Evolutionary conservation across 2,329 filamentous ascomycete species (phyloP).

Genomic region (Cordyceps javanica): DNA sequence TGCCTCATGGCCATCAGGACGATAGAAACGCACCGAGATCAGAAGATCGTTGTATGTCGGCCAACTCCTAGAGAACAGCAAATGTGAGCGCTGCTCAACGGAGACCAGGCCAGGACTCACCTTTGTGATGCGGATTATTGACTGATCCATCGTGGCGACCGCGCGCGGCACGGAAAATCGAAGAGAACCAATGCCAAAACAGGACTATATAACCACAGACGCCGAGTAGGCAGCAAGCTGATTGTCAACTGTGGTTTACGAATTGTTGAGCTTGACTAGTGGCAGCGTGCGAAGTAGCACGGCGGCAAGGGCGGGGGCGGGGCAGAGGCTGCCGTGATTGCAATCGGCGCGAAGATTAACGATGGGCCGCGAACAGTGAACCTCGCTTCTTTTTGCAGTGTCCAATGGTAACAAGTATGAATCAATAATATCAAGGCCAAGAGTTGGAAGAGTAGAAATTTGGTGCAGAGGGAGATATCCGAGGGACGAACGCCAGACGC

Average conservation of each 20-base stretch:
- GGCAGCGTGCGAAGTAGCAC: background rate
- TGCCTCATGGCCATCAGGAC: background rate
- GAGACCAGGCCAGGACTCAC: constrained; percentile 37
- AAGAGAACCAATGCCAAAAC: background rate
- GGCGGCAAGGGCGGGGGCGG: constrained; percentile 10
- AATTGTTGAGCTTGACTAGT: background rate
- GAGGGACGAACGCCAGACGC: background rate
- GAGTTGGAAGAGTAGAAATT: background rate
- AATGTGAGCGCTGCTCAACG: constrained; percentile 4
- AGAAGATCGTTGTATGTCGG: constrained; percentile 73
- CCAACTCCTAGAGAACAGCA: constrained; percentile 60
- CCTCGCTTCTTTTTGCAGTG: background rate
- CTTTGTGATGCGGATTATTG: constrained; percentile 81
- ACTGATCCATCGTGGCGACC: constrained; percentile 56
- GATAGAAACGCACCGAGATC: constrained; percentile 64
- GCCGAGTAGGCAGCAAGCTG: background rate
- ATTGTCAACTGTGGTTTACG: background rate
- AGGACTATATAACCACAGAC: background rate
- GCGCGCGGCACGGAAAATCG: constrained; percentile 7
- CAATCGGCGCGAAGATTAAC: background rate
- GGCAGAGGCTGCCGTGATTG: background rate
- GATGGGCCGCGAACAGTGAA: background rate
- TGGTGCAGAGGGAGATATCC: background rate
- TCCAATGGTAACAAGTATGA: background rate
- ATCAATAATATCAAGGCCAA: background rate